Conservation (phyloP, 2,329 filamentous ascomycete genomes). For the Colletotrichum sp. region DNA sequence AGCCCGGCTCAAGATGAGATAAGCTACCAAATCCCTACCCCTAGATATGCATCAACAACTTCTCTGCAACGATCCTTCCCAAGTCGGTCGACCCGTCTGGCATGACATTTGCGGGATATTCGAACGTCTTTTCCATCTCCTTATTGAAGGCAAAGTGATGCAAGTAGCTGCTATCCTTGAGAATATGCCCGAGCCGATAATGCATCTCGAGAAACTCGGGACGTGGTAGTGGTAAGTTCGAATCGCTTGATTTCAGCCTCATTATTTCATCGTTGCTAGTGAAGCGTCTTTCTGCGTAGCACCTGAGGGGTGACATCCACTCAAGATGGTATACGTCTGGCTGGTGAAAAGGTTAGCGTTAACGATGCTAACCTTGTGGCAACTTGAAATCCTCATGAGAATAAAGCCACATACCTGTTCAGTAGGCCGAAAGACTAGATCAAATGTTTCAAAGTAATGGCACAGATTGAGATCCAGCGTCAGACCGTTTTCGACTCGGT, state of each 20-base stretch:
- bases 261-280: background rate
- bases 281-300: background rate
- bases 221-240: background rate
- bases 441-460: background rate
- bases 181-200: background rate
- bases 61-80: accelerated
- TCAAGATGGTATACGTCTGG: background rate
- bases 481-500: background rate
- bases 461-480: background rate
- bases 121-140: background rate
- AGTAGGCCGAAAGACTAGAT: background rate
- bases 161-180: background rate
- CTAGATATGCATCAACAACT: background rate
- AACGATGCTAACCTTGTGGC: background rate
- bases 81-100: background rate
- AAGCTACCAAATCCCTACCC: too few species aligned
- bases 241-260: background rate
- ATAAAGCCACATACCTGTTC: background rate
- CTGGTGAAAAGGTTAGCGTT: background rate
- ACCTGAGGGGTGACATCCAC: background rate
- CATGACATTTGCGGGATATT: background rate
- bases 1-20: too few species aligned
- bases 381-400: background rate
- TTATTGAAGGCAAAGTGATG: background rate
- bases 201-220: too few species aligned